These are phyloP conservation scores for Annulohypoxylon stygium DNA, from an alignment of 495 filamentous ascomycete species.

Conservation along the genomic window DNA sequence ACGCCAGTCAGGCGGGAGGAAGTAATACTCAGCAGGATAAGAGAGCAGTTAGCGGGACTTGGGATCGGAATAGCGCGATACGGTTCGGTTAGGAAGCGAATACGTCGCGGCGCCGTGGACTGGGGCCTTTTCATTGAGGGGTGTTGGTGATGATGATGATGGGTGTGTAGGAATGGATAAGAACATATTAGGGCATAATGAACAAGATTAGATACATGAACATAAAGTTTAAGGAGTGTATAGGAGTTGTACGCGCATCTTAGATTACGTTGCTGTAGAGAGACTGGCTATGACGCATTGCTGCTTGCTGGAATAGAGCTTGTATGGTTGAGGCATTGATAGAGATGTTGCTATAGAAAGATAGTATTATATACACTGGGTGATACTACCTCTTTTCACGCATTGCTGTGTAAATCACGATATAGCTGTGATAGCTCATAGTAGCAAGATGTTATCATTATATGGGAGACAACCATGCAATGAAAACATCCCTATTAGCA, in stretches of 20 bases:
- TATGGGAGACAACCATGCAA: no score
- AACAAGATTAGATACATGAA: not conserved
- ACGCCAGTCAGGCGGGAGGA: slow-evolving; percentile 26
- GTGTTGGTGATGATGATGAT: not conserved
- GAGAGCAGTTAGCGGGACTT: slow-evolving; percentile 54
- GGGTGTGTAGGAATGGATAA: not conserved
- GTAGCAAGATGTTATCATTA: no score
- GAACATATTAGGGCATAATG: not conserved
- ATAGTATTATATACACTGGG: no score
- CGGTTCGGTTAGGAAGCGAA: slow-evolving; percentile 67
- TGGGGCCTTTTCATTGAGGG: not conserved
- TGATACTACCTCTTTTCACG: no score
- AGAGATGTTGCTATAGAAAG: no score
- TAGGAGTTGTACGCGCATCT: not conserved
- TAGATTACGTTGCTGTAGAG: not conserved
- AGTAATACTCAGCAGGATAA: slow-evolving; percentile 36
- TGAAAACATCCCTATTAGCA: no score
- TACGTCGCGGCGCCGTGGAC: slow-evolving; percentile 30
- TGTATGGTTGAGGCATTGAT: no score
- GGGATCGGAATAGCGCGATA: slow-evolving; percentile 74
- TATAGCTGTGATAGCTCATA: no score
- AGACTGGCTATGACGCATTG: no score
- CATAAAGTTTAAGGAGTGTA: not conserved
- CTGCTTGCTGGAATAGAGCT: no score
- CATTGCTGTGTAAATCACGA: no score